These are phyloP conservation scores for Linanthus parryae DNA, from an alignment of 148 eudicot genomes.

Conservation along the genomic window DNA sequence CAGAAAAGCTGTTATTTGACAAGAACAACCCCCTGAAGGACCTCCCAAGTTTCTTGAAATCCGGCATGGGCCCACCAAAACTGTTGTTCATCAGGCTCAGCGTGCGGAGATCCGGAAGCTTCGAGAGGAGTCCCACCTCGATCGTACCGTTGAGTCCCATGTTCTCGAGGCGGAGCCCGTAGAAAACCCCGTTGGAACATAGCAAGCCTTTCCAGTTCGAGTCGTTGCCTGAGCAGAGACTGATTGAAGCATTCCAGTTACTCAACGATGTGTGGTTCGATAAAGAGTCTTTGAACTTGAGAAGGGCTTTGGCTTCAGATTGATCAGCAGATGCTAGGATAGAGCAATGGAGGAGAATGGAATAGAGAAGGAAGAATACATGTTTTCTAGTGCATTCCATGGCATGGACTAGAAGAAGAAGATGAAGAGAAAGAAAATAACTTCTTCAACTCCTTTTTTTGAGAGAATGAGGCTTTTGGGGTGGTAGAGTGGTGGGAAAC, in stretches of 20 bases:
- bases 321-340: neutral
- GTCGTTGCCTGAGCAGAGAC: conserved; percentile 22
- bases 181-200: conserved; percentile 18
- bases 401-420: too few relatives aligned
- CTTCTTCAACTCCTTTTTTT: too few relatives aligned
- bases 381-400: too few relatives aligned
- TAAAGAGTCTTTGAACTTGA: conserved; percentile 46
- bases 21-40: conserved; percentile 2
- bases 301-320: conserved; percentile 34
- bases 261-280: conserved; percentile 24
- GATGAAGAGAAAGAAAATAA: too few relatives aligned
- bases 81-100: conserved; percentile 12
- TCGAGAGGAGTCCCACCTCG: conserved; percentile 34
- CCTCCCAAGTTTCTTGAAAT: conserved; percentile 4
- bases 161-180: conserved; percentile 42
- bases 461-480: too few relatives aligned
- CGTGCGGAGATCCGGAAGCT: conserved; percentile 11
- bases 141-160: conserved; percentile 51
- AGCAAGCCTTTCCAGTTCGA: conserved; percentile 49
- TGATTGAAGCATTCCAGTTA: conserved; percentile 33
- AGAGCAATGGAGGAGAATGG: too few relatives aligned
- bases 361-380: too few relatives aligned
- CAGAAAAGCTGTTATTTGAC: conserved; percentile 8
- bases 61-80: conserved; percentile 1
- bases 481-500: too few relatives aligned